Evolutionary conservation across 331 rosid genomes (phyloP).

Genomic region (Stylosanthes scabra): DNA sequence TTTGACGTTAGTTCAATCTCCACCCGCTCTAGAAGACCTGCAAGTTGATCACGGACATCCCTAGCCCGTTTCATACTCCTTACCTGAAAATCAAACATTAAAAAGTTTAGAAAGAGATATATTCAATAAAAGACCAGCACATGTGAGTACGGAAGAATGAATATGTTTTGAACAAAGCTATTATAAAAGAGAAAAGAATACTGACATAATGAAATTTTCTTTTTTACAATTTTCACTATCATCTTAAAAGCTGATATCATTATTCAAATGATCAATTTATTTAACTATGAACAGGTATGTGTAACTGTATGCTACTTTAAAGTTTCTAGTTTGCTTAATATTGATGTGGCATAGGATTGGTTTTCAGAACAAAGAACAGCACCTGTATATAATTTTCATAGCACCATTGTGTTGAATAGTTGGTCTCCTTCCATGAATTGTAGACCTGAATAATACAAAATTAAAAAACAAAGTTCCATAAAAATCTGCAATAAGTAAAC

Average conservation of each 20-base stretch:
- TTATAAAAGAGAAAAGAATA: constrained; percentile 15
- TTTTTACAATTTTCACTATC: constrained; percentile 4
- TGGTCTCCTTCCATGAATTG: constrained; percentile 94
- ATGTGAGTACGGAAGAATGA: not conserved
- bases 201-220: not conserved
- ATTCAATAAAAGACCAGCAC: constrained; percentile 19
- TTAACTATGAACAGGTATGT: not conserved
- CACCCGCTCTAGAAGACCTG: constrained; percentile 92
- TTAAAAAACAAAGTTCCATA: constrained; percentile 11
- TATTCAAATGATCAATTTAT: not conserved
- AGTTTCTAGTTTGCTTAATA: constrained; percentile 7
- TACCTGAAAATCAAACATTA: constrained; percentile 55
- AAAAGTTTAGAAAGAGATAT: not conserved
- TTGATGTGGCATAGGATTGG: constrained; percentile 3
- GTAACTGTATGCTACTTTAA: not conserved
- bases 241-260: constrained; percentile 12
- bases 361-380: constrained; percentile 23
- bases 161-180: not conserved
- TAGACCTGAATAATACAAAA: constrained; percentile 61
- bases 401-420: constrained; percentile 97
- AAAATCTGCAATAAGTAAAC: constrained; percentile 23
- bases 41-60: constrained; percentile 95
- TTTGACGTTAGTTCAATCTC: constrained; percentile 82
- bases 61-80: constrained; percentile 98
- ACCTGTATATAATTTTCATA: constrained; percentile 95